phyloP scores from a whole-genome alignment of 139 green algal genomes.

The Ettlia oleoabundans region DNA sequence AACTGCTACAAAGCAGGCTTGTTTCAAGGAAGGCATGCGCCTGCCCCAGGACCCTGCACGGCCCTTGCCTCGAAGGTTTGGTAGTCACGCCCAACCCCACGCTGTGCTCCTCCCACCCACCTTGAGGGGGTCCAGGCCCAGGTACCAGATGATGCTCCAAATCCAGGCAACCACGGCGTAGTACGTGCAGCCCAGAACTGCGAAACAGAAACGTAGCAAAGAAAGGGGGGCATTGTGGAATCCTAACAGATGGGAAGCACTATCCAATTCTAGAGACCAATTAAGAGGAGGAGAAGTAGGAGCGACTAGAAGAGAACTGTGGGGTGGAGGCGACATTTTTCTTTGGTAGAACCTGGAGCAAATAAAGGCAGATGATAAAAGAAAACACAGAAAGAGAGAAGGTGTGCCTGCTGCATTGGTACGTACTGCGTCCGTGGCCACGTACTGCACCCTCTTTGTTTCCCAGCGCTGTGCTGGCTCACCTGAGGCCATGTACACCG shows the following conservation, averaged over 20 bases:
- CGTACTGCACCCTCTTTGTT: too few species aligned
- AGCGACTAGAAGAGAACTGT: not conserved
- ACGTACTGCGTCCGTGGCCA: too few species aligned
- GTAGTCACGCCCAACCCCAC: not conserved
- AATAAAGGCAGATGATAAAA: not conserved
- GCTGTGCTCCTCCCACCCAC: not conserved
- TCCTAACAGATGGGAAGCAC: not conserved
- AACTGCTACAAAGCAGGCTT: too few species aligned
- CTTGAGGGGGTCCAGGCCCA: conserved; percentile 60
- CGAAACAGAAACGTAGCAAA: not conserved
- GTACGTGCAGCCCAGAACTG: conserved; percentile 75
- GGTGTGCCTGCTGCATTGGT: not conserved
- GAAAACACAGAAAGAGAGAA: not conserved
- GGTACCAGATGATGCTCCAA: conserved; percentile 82
- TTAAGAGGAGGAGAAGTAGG: not conserved
- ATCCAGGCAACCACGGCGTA: conserved; percentile 84
- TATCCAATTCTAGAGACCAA: too few species aligned
- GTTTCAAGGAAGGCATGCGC: not conserved
- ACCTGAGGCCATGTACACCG: conserved; percentile 57
- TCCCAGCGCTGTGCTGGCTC: too few species aligned
- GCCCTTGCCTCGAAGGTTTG: too few species aligned
- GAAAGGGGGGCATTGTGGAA: not conserved
- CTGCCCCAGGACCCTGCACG: too few species aligned
- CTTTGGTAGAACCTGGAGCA: too few species aligned
- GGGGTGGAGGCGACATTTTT: not conserved